Evolutionary conservation across 2,329 filamentous ascomycete genomes (phyloP).

Genomic region (Colletotrichum higginsianum): DNA sequence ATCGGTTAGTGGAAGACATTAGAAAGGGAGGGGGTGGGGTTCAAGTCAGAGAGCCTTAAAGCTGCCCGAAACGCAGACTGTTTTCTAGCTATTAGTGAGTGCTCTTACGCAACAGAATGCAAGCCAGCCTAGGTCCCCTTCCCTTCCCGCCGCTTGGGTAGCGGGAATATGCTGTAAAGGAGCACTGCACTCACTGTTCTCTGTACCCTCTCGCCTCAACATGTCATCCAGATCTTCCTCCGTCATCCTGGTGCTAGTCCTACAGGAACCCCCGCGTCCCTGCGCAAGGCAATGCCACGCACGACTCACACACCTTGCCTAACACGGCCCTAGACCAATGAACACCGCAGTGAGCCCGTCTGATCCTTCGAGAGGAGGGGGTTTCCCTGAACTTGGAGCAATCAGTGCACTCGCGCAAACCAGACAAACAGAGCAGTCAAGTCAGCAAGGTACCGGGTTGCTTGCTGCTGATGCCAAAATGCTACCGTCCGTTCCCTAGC

Average conservation of each 20-base stretch:
- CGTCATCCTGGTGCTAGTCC: conserved; percentile 10
- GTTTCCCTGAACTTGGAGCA: not conserved
- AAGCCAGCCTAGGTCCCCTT: too few species aligned
- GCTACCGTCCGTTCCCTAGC: conserved; percentile 7
- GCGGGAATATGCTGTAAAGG: too few species aligned
- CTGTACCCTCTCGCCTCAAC: not conserved
- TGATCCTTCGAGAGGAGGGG: conserved; percentile 20
- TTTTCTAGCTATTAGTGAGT: too few species aligned
- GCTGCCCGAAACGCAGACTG: too few species aligned
- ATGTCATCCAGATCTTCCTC: conserved; percentile 13
- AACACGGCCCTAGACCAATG: conserved; percentile 18
- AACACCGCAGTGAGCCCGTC: conserved; percentile 34
- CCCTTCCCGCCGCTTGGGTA: too few species aligned
- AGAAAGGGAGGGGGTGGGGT: too few species aligned
- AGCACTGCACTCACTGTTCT: too few species aligned
- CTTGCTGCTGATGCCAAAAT: conserved; percentile 19
- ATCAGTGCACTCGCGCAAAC: conserved; percentile 8
- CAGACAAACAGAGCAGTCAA: conserved; percentile 3
- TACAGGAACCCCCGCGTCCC: conserved; percentile 7
- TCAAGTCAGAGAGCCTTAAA: too few species aligned
- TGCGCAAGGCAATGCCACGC: conserved; percentile 12
- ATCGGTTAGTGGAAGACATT: not conserved
- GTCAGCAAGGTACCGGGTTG: conserved; percentile 19
- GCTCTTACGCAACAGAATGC: too few species aligned
- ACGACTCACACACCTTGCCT: conserved; percentile 25